Conservation (phyloP, 1,284 basidiomycete species). For the Tilletiopsis washingtonensis region DNA sequence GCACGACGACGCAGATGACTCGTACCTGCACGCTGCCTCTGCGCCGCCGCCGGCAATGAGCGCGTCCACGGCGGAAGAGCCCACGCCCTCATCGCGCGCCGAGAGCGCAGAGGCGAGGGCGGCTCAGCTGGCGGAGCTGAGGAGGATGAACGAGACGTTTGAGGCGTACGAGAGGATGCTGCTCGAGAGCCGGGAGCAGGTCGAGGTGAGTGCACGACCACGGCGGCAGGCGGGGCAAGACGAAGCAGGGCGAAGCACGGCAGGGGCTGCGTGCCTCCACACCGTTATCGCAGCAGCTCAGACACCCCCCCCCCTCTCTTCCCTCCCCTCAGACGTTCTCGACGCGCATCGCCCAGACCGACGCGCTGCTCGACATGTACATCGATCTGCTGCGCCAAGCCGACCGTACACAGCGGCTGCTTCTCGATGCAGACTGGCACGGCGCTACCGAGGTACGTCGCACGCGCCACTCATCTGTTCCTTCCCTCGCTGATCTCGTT, state of each 20-base stretch:
- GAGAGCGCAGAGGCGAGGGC: constrained; percentile 28
- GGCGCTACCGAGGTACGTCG: constrained; percentile 19
- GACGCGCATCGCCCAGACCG: constrained; percentile 24
- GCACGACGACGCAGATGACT: too few relatives aligned
- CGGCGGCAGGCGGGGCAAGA: not conserved
- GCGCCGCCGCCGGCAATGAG: not conserved
- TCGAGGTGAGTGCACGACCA: constrained; percentile 35
- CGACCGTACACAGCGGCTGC: constrained; percentile 29
- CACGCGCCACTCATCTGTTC: too few relatives aligned
- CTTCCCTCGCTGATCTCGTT: not conserved
- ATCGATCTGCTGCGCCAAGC: constrained; percentile 34
- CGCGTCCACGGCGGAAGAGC: not conserved
- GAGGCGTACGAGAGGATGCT: constrained; percentile 36
- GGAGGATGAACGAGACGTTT: constrained; percentile 38
- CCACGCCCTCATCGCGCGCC: not conserved
- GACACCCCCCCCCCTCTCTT: not conserved
- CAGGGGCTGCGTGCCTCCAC: not conserved
- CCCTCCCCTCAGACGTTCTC: constrained; percentile 20
- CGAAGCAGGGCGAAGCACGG: too few relatives aligned
- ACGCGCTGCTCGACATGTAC: constrained; percentile 37
- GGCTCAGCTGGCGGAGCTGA: constrained; percentile 31
- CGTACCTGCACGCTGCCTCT: too few relatives aligned
- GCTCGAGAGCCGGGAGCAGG: constrained; percentile 24
- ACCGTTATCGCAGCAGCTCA: not conserved
- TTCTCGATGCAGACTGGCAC: constrained; percentile 36